phyloP scores from a whole-genome alignment of 1,284 basidiomycete genomes.

The Afroboletus lepidellus region DNA sequence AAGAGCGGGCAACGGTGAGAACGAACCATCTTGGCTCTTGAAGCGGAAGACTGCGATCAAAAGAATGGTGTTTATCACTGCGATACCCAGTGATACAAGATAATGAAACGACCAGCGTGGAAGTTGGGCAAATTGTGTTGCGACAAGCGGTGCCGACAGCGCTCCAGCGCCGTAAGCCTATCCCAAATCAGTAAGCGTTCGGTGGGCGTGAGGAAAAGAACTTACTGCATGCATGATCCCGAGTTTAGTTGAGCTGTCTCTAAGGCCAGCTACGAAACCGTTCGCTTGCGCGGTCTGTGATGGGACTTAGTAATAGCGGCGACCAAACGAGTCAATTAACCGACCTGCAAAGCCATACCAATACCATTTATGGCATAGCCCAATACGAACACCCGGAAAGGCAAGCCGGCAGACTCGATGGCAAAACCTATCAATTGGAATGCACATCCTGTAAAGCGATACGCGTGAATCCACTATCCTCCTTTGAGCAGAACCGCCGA shows the following conservation, averaged over 20 bases:
- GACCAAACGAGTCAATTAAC: neutral
- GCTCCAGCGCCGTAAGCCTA: slow-evolving; percentile 46
- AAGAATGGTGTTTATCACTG: slow-evolving; percentile 43
- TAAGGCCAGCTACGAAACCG: slow-evolving; percentile 32
- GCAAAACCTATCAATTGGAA: neutral
- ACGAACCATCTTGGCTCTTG: slow-evolving; percentile 7
- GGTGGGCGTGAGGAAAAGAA: neutral
- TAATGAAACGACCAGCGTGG: slow-evolving; percentile 64
- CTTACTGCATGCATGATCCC: slow-evolving; percentile 31
- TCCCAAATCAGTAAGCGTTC: neutral
- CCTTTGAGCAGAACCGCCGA: neutral
- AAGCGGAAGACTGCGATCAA: slow-evolving; percentile 46
- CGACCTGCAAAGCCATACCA: slow-evolving; percentile 49
- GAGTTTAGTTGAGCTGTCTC: slow-evolving; percentile 31
- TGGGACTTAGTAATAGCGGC: neutral
- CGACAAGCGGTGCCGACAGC: slow-evolving; percentile 55
- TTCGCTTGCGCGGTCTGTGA: slow-evolving; percentile 35
- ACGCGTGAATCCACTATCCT: neutral
- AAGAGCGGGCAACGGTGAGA: neutral
- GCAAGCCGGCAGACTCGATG: slow-evolving; percentile 56
- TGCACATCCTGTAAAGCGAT: neutral
- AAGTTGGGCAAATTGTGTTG: slow-evolving; percentile 59
- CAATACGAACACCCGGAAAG: slow-evolving; percentile 63
- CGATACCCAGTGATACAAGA: slow-evolving; percentile 56
- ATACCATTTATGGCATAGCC: slow-evolving; percentile 62